phyloP scores from a whole-genome alignment of 2,329 filamentous ascomycete genomes.

The Diaporthe citrichinensis region DNA sequence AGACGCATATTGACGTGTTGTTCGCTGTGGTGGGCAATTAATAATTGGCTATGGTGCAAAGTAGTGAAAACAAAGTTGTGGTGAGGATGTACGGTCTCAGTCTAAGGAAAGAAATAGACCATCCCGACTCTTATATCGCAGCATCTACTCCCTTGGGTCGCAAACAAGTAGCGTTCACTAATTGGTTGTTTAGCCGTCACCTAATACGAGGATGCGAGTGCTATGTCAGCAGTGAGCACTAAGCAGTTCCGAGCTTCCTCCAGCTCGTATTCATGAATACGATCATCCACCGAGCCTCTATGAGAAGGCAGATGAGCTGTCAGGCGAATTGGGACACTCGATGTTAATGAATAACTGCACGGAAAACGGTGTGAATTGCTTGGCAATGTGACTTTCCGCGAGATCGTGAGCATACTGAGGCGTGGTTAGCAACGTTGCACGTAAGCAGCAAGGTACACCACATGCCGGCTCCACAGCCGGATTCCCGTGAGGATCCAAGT shows the following conservation, averaged over 20 bases:
- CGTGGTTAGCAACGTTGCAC: not conserved
- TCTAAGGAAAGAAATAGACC: not conserved
- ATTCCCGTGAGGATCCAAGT: not conserved
- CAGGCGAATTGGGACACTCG: not conserved
- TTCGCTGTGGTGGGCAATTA: not conserved
- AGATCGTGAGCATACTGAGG: not conserved
- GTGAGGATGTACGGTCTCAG: not conserved
- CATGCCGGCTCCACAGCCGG: not conserved
- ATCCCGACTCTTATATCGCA: not conserved
- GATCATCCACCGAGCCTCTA: not conserved
- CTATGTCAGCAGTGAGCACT: slow-evolving; percentile 1
- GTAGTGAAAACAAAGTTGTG: not conserved
- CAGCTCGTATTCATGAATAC: not conserved
- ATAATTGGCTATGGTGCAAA: not conserved
- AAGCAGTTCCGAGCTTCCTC: not conserved
- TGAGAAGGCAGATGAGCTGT: not conserved
- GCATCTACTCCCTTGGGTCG: not conserved
- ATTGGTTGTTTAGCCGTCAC: not conserved
- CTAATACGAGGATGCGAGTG: not conserved
- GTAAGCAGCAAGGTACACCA: not conserved
- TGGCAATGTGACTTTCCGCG: not conserved
- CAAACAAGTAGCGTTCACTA: too few relatives aligned
- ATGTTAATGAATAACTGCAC: not conserved
- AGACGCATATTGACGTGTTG: not conserved
- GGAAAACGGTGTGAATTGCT: not conserved